Conservation (phyloP, 1,284 basidiomycete genomes). For the Cerrena zonata region DNA sequence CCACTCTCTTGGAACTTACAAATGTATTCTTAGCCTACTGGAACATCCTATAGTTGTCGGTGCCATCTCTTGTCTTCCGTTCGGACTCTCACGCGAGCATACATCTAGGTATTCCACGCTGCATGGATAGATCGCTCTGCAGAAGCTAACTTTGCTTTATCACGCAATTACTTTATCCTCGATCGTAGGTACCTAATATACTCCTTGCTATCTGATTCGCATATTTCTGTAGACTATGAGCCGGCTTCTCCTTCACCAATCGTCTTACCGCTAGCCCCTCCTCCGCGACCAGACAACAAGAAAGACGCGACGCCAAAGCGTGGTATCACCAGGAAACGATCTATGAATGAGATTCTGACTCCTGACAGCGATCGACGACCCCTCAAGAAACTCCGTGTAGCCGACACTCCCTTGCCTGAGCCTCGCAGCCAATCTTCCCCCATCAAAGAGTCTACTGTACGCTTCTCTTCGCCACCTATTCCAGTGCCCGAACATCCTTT, state of each 20-base stretch:
- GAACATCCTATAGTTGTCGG: conserved; percentile 9
- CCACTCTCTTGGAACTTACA: background rate
- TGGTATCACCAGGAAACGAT: background rate
- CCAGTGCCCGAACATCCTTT: no score
- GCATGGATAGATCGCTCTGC: conserved; percentile 11
- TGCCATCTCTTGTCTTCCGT: background rate
- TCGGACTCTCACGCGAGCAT: background rate
- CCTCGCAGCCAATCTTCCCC: background rate
- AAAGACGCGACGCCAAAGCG: background rate
- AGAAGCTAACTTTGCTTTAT: conserved; percentile 6
- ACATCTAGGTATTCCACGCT: conserved; percentile 13
- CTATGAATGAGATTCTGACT: background rate
- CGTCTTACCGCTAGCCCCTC: background rate
- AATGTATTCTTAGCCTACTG: conserved; percentile 3
- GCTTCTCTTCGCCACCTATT: background rate
- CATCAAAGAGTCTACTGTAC: background rate
- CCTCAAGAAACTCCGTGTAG: background rate
- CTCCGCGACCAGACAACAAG: background rate
- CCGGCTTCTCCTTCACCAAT: background rate
- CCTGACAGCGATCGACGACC: background rate
- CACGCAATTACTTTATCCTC: conserved; percentile 12
- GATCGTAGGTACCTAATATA: conserved; percentile 9
- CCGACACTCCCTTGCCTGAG: background rate
- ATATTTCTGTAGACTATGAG: background rate
- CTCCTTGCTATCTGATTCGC: background rate